phyloP scores from a whole-genome alignment of 2,329 filamentous ascomycete species.

The Zelopaecilomyces penicillatus region DNA sequence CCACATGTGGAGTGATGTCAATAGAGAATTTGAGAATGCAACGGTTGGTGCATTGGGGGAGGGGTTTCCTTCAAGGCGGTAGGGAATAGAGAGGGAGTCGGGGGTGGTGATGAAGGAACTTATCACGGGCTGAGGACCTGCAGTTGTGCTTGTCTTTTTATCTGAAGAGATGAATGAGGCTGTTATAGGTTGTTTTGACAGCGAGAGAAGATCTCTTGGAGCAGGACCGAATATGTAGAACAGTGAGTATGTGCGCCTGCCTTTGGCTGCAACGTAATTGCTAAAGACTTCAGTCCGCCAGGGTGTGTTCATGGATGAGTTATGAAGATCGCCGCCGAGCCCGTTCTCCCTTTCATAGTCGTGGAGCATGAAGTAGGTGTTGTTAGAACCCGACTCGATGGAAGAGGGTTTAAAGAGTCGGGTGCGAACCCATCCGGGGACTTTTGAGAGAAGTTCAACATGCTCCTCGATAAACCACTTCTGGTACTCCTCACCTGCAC shows the following conservation, averaged over 20 bases:
- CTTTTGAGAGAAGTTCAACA: conserved; percentile 58
- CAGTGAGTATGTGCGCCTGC: conserved; percentile 56
- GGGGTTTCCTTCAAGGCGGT: conserved; percentile 65
- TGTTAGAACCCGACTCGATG: conserved; percentile 45
- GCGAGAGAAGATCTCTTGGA: conserved; percentile 55
- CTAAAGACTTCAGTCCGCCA: conserved; percentile 52
- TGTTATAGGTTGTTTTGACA: conserved; percentile 40
- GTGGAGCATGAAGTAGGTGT: conserved; percentile 57
- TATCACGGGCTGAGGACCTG: conserved; percentile 45
- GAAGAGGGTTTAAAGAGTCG: conserved; percentile 60
- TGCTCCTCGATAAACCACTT: conserved; percentile 74
- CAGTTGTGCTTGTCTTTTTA: conserved; percentile 45
- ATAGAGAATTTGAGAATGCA: conserved; percentile 71
- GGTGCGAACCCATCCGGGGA: conserved; percentile 72
- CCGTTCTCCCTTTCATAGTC: conserved; percentile 64
- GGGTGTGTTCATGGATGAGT: conserved; percentile 53
- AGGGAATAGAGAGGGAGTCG: conserved; percentile 63
- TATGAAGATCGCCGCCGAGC: conserved; percentile 54
- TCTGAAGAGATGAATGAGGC: conserved; percentile 48
- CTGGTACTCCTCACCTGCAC: conserved; percentile 44
- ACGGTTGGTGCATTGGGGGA: conserved; percentile 61
- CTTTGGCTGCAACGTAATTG: conserved; percentile 49
- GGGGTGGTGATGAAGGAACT: conserved; percentile 59
- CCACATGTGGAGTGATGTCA: conserved; percentile 76
- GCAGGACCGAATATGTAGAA: conserved; percentile 75